Evolutionary conservation across 2,329 filamentous ascomycete species (phyloP).

Genomic region (Claviceps maximensis): DNA sequence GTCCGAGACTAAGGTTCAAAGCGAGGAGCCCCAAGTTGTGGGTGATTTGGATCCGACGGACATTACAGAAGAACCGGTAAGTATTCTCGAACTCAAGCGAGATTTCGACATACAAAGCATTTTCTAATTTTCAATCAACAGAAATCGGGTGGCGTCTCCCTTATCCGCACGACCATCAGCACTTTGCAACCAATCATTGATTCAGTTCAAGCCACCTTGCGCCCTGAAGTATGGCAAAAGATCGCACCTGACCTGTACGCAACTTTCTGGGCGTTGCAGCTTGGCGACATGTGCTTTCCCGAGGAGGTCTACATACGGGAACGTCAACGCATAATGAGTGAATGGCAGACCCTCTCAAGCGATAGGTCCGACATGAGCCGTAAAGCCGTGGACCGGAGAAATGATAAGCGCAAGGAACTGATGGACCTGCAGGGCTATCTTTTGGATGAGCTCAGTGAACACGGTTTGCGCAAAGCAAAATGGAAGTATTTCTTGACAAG

Average conservation of each 20-base stretch:
- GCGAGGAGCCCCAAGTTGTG: conserved; percentile 14
- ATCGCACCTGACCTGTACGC: conserved; percentile 74
- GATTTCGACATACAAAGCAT: conserved; percentile 6
- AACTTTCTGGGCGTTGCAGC: conserved; percentile 82
- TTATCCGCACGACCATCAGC: conserved; percentile 17
- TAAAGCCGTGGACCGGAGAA: conserved; percentile 49
- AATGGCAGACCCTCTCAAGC: conserved; percentile 52
- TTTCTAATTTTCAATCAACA: conserved; percentile 15
- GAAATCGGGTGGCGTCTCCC: conserved; percentile 22
- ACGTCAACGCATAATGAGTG: conserved; percentile 52
- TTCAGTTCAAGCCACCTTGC: conserved; percentile 47
- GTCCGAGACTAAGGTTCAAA: conserved; percentile 22
- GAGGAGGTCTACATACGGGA: conserved; percentile 68
- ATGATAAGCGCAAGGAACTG: conserved; percentile 53
- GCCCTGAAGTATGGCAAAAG: conserved; percentile 50
- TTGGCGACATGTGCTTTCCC: conserved; percentile 69
- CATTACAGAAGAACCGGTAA: conserved; percentile 20
- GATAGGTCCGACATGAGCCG: conserved; percentile 63
- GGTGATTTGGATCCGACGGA: conserved; percentile 15
- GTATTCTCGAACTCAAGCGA: conserved; percentile 5
- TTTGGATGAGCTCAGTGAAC: conserved; percentile 58
- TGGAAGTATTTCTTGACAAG: conserved; percentile 57
- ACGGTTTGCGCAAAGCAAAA: conserved; percentile 52
- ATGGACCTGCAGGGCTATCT: conserved; percentile 56
- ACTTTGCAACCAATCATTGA: conserved; percentile 59